A percentile compares a stretch with the other conserved stretches of the same genome.
Conservation (phyloP, 1,284 basidiomycete genomes). For the Cryptococcus amylolentus region DNA sequence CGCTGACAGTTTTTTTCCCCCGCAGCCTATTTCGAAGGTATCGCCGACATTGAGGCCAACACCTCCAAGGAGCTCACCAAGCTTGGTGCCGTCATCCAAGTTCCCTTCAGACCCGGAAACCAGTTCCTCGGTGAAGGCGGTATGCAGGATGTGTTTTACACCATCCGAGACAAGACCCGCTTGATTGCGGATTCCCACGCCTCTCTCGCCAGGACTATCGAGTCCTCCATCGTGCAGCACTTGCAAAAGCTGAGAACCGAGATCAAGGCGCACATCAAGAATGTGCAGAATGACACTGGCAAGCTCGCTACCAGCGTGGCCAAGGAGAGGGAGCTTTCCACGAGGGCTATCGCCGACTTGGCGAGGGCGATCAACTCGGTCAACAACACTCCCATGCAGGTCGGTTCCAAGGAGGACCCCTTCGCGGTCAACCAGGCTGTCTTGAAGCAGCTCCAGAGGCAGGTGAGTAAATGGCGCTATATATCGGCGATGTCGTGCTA, state of each 20-base stretch:
- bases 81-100: conserved; percentile 95
- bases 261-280: conserved; percentile 97
- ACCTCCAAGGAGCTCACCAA: conserved; percentile 91
- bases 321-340: conserved; percentile 83
- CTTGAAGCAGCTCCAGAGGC: conserved; percentile 80
- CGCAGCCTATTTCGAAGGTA: conserved; percentile 61
- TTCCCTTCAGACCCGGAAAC: conserved; percentile 91
- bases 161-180: conserved; percentile 89
- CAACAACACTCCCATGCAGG: conserved; percentile 91
- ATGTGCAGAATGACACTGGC: conserved; percentile 96
- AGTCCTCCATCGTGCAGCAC: conserved; percentile 96
- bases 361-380: conserved; percentile 80
- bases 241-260: conserved; percentile 89
- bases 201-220: conserved; percentile 91
- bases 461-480: conserved; percentile 44
- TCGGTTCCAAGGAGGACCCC: conserved; percentile 81
- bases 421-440: conserved; percentile 76
- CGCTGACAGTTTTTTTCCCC: conserved; percentile 1
- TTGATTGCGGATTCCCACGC: conserved; percentile 94
- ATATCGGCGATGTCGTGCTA: not conserved
- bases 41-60: conserved; percentile 93
- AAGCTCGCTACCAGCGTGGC: conserved; percentile 92
- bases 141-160: conserved; percentile 90
- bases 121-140: conserved; percentile 93
- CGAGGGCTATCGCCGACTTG: conserved; percentile 82